Evolutionary conservation across 2,329 filamentous ascomycete genomes (phyloP).

Genomic region (Dactylellina sp.): DNA sequence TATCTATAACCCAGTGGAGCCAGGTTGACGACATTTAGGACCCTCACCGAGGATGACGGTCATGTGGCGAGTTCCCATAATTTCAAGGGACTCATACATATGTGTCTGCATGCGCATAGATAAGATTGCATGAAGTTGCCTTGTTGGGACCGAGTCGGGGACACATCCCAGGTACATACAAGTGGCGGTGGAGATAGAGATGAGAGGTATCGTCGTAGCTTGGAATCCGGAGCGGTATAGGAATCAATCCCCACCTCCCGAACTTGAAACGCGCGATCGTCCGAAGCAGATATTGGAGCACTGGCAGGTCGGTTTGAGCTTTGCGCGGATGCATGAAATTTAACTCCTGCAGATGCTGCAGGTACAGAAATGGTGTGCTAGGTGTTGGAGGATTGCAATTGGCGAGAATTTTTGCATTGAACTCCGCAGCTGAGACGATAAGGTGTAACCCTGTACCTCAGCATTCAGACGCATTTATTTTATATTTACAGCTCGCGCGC

Average conservation of each 20-base stretch:
- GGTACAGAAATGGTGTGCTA: conserved; percentile 25
- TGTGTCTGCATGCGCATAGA: conserved; percentile 45
- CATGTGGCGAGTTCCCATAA: conserved; percentile 34
- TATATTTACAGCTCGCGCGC: too few species aligned
- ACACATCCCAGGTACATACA: not conserved
- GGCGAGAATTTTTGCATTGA: not conserved
- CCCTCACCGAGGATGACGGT: conserved; percentile 8
- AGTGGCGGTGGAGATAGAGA: conserved; percentile 11
- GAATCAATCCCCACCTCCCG: conserved; percentile 31
- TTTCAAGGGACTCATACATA: conserved; percentile 39
- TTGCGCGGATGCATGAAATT: conserved; percentile 44
- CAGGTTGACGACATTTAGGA: conserved; percentile 30
- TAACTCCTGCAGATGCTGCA: conserved; percentile 45
- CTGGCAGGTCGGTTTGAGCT: conserved; percentile 29
- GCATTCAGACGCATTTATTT: too few species aligned
- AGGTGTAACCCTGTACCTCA: too few species aligned
- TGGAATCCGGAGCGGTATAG: conserved; percentile 4
- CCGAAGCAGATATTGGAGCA: conserved; percentile 33
- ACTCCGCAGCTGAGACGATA: not conserved
- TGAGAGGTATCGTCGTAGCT: not conserved
- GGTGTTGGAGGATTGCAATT: not conserved
- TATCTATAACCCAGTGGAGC: conserved; percentile 30
- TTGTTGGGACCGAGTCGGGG: conserved; percentile 19
- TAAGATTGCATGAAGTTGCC: conserved; percentile 44
- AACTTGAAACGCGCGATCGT: conserved; percentile 42